Base-by-base conservation (phyloP, 495 filamentous ascomycete genomes). In the Lasiosphaeria ovina region DNA sequence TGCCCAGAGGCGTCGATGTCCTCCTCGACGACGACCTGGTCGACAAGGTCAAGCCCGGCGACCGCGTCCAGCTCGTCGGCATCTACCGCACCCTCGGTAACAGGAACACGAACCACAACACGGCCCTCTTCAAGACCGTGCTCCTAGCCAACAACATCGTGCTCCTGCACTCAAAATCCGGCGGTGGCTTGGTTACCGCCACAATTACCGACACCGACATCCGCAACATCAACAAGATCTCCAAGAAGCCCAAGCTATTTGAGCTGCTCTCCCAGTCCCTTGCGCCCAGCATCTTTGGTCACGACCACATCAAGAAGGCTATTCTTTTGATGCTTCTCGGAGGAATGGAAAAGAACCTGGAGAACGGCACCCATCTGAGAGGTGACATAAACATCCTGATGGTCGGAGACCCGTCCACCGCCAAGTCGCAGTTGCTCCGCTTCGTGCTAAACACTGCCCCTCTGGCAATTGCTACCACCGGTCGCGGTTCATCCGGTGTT, bases 351-450 rank as follows among this genome's bases (percentile, higher is more conserved):
- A 98, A 98, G 82, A 99, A 98, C 69, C 72, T 99, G 55, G 94
- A 98, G 58, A 99, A 99, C 67, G 94, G 94, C 38, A 97, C 95
- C 0, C 94, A 99, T 84, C 76, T 99, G 66, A 87, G 94, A 81
- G 94, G 94, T 69, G 94, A 99, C 72, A 98, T 99, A 76, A 99
- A 99, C 75, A 96, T 99, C 64, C 80, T 99, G 35, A 98, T 99
- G 94, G 95, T 99, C 50, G 94, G 94, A 77, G 94, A 99, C 77
- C 94, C 94, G 16, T 99, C 94, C 1, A 99, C 94, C 3, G 94
- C 94, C 48, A 99, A 99, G 76, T 99, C 94, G 17, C 94, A 99
- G 74, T 84, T 99, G 31, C 84, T 99, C 44, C 91, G 94, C 9
- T 99, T 99, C 66, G 94, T 99, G 31, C 83, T 98, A 57, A 99